These are phyloP conservation scores for Oehlia diaphana DNA, from an alignment of 192 early-diverging fungal species.

Conservation along the genomic window DNA sequence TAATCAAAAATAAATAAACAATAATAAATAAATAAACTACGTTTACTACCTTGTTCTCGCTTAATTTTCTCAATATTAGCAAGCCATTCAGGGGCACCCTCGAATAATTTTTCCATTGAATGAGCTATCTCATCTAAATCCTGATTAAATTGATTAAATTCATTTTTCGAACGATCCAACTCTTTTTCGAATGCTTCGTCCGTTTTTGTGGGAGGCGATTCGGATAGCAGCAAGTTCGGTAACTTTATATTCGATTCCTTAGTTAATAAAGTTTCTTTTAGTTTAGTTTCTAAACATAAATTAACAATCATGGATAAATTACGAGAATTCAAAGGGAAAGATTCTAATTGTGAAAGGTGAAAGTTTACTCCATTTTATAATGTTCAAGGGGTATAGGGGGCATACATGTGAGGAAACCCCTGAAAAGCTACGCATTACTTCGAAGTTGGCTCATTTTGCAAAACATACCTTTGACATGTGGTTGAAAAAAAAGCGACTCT, in stretches of 20 bases:
- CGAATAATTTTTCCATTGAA: slow-evolving; percentile 16
- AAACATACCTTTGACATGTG: slow-evolving; percentile 23
- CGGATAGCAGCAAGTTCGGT: neutral
- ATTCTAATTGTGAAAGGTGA: neutral
- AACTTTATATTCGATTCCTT: neutral
- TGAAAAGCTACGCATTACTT: neutral
- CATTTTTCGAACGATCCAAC: slow-evolving; percentile 4
- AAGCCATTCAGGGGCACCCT: slow-evolving; percentile 18
- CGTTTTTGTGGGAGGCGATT: neutral
- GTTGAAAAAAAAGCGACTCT: neutral
- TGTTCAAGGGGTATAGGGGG: neutral
- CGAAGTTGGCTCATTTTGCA: neutral
- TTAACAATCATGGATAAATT: neutral
- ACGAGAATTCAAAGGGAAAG: neutral
- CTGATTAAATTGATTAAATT: slow-evolving; percentile 22
- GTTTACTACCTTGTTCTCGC: slow-evolving; percentile 12
- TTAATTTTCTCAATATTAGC: slow-evolving; percentile 22
- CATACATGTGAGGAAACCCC: neutral
- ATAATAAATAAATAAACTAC: neutral
- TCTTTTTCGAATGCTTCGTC: slow-evolving; percentile 19
- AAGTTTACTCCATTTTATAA: neutral
- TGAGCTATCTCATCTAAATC: slow-evolving; percentile 24
- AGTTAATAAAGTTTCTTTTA: neutral
- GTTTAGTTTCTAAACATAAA: neutral
- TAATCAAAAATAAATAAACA: neutral